Evolutionary conservation across 306 rosid genomes (phyloP), one percentile per base, ranked within the genome.

Genomic region (Sicyos edulis): DNA sequence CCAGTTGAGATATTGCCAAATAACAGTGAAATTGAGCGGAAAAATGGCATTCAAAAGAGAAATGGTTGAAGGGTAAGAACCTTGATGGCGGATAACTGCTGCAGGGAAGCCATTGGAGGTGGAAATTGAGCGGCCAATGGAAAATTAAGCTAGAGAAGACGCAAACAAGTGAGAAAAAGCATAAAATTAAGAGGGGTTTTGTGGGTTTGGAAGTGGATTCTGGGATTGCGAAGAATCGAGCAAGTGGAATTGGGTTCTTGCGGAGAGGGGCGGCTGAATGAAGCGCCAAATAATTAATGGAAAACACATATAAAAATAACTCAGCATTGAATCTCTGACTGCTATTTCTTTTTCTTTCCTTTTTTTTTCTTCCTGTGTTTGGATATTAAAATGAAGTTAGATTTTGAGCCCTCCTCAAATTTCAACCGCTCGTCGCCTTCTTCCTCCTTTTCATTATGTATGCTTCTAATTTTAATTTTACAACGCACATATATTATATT

Each of bases 61-160:
- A 8, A 32, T 51, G 14, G 72, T 47, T 6, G 24, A 14, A 17
- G 47, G 50, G 32, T 71, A 21, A 6, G 7, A 95, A 26, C 99
- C 96, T 89, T 91, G 1, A 80, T 76, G 29, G 76, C 74, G 34
- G 83, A 53, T 42, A 80, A 75, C 73, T 68, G 83, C 45, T 75
- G 82, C 40, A 29, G 87, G 22, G 91, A 74, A 71, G 86, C 96
- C 99, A 95, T 95, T 78, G 87, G 60, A 81, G 74, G 37, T 22
- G 74, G 65, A 44, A 50, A 4, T 10, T 50, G 72, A 15, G 72
- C 32, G 68, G 7, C 68, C 68, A 62, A n/a, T 62, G 68, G 49
- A 62, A 16, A 42, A n/a, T 64, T 68, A 44, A 42, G 5, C 32
- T 17, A 63, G 32, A 74, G 65, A 69, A 61, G 74, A 60, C 68